Evolutionary conservation across 129 eudicot species (phyloP).

Genomic region (Artemisia argyi): DNA sequence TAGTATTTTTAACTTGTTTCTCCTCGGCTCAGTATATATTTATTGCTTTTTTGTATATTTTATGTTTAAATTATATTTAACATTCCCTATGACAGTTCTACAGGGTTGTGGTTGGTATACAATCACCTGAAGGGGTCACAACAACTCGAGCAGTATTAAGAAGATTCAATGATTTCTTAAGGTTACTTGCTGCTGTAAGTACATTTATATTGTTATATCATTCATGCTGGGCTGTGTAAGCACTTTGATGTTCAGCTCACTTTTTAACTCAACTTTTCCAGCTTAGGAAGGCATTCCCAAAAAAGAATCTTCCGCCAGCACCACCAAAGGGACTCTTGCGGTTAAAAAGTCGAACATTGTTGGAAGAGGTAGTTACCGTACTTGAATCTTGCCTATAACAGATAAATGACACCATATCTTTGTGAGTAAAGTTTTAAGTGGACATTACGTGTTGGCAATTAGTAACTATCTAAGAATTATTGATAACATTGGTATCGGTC

Average conservation of each 20-base stretch:
- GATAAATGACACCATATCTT: neutral
- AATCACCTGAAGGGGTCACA: conserved; percentile 91
- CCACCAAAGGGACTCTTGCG: conserved; percentile 95
- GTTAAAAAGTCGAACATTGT: conserved; percentile 62
- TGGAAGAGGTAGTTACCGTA: conserved; percentile 75
- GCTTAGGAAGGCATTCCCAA: conserved; percentile 75
- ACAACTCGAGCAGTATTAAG: conserved; percentile 80
- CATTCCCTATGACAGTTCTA: conserved; percentile 79
- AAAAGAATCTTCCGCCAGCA: conserved; percentile 77
- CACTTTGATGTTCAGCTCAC: neutral
- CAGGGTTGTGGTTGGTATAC: conserved; percentile 94
- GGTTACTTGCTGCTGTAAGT: conserved; percentile 90
- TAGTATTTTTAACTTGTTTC: too few species aligned
- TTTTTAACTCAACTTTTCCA: conserved; percentile 32
- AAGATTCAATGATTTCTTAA: conserved; percentile 95
- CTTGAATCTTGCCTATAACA: conserved; percentile 10
- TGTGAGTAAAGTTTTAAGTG: neutral
- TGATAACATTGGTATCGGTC: neutral
- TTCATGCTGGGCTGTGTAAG: neutral
- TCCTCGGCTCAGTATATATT: neutral
- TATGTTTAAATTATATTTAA: conserved; percentile 26
- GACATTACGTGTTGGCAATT: neutral
- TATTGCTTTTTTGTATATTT: neutral
- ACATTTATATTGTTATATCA: neutral
- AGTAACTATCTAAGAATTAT: neutral